A percentile compares a stretch with the other conserved stretches of the same genome.
These are phyloP conservation scores for Mortierella sp. DNA, from an alignment of 371 early-diverging fungal genomes.

Conservation along the genomic window DNA sequence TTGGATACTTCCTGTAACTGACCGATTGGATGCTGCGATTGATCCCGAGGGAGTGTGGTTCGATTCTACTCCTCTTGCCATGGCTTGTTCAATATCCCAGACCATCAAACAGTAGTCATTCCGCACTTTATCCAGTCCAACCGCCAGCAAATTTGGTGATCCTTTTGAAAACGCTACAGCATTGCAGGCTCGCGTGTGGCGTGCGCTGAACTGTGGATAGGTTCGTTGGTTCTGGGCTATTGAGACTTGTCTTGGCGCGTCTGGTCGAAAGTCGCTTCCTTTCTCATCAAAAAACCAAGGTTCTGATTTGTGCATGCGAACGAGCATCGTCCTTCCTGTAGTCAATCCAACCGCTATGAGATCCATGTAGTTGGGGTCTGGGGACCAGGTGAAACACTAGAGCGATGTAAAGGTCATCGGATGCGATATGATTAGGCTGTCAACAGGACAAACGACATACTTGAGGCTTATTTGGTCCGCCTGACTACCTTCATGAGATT, in stretches of 20 bases:
- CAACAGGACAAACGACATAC: too few species aligned
- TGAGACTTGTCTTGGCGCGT: slow-evolving; percentile 42
- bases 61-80: slow-evolving; percentile 23
- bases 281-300: slow-evolving; percentile 42
- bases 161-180: slow-evolving; percentile 76
- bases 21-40: slow-evolving; percentile 24
- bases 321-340: slow-evolving; percentile 73
- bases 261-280: slow-evolving; percentile 45
- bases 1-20: slow-evolving; percentile 27
- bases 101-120: slow-evolving; percentile 79
- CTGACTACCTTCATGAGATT: slow-evolving; percentile 68
- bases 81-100: slow-evolving; percentile 77
- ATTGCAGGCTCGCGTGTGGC: slow-evolving; percentile 77
- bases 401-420: neutral
- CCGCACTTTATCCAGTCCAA: slow-evolving; percentile 80
- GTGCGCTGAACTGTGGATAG: slow-evolving; percentile 65
- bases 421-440: too few species aligned
- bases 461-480: neutral
- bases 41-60: slow-evolving; percentile 40
- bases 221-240: slow-evolving; percentile 38
- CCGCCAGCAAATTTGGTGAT: slow-evolving; percentile 69
- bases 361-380: slow-evolving; percentile 71
- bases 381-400: slow-evolving; percentile 84
- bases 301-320: slow-evolving; percentile 64
- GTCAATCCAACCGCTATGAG: slow-evolving; percentile 77